These are phyloP conservation scores for Pythium coloratum DNA, from an alignment of 352 stramenopile genomes.

Conservation along the genomic window DNA sequence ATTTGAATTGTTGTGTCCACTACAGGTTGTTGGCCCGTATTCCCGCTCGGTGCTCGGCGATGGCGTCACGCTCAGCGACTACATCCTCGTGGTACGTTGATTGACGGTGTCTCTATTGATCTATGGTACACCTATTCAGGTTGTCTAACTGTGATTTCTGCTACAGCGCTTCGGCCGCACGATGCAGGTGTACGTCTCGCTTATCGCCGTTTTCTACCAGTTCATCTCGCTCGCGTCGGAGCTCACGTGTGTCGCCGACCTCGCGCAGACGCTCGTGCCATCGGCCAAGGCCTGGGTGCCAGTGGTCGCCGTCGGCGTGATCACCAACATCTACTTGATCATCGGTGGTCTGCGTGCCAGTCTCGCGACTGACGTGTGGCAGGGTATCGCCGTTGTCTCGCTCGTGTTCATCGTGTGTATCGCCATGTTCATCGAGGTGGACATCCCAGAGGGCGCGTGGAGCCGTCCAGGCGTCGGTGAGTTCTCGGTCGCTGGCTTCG, in stretches of 20 bases:
- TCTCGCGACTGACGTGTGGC: constrained; percentile 67
- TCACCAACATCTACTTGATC: constrained; percentile 71
- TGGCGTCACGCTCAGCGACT: constrained; percentile 71
- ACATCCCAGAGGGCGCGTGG: constrained; percentile 50
- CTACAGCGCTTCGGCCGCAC: constrained; percentile 51
- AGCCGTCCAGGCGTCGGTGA: not conserved
- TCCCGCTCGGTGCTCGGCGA: constrained; percentile 60
- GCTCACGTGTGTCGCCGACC: constrained; percentile 53
- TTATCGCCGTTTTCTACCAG: constrained; percentile 80
- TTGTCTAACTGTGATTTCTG: constrained; percentile 24
- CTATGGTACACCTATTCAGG: too few species aligned
- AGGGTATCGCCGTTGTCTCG: constrained; percentile 57
- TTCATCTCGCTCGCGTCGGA: constrained; percentile 75
- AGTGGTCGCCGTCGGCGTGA: constrained; percentile 52
- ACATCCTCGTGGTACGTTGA: too few species aligned
- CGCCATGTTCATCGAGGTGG: constrained; percentile 56
- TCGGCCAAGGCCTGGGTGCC: constrained; percentile 46
- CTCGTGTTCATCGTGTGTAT: constrained; percentile 62
- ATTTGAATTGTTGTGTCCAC: too few species aligned
- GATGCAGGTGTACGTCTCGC: constrained; percentile 65
- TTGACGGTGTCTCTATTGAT: too few species aligned
- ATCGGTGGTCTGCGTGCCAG: constrained; percentile 70
- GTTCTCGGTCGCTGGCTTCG: constrained; percentile 62
- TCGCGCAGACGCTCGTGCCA: constrained; percentile 51
- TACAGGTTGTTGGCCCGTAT: constrained; percentile 31